Evolutionary conservation across 2,329 filamentous ascomycete species (phyloP), one percentile per base, ranked within the genome.

Genomic region (Pestalotiopsis sp.): DNA sequence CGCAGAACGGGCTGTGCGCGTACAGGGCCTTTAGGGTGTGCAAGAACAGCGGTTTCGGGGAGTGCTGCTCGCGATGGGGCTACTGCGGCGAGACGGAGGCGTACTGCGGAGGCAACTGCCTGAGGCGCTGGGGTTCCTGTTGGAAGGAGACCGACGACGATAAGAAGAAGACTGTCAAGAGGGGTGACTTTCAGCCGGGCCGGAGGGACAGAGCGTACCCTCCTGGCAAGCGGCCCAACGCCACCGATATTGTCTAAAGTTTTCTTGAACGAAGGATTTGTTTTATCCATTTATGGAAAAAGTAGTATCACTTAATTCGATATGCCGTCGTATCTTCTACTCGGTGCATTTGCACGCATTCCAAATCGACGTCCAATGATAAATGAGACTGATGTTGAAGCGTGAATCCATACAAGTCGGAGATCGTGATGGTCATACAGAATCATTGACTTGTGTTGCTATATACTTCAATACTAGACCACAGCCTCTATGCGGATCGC

Each of bases 71-170:
- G 45, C 25, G 41, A 13, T 68, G 55, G 31, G 66, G 61, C 7
- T 68, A 64, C 31, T 68, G 66, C 36, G 66, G 66, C 6, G 58
- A 31, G 14, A 39, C 60, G 13, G 45, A 55, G 27, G 66, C 20
- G 17, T 64, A 68, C 73, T 81, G 79, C 73, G 70, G 73, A 20
- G 69, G 74, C 2, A 76, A 75, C 36, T 81, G 79, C 68, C 74
- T 76, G 39, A 11, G 9, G 41, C 25, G 27, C 41, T 65, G 49
- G 38, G 52, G 63, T 23, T 57, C 39, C 2, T 65, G 63, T 25
- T 23, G 61, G 25, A 49, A 25, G 55, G 31, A 36, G 31, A 36
- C 57, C 65, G 25, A 36, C 7, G 31, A 27, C 25, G 57, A 39
- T 27, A 65, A 55, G 17, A 67, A 55, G 64, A 45, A 59, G 55